Conservation (phyloP, 2,329 filamentous ascomycete genomes). For the Fusarium papillatum region DNA sequence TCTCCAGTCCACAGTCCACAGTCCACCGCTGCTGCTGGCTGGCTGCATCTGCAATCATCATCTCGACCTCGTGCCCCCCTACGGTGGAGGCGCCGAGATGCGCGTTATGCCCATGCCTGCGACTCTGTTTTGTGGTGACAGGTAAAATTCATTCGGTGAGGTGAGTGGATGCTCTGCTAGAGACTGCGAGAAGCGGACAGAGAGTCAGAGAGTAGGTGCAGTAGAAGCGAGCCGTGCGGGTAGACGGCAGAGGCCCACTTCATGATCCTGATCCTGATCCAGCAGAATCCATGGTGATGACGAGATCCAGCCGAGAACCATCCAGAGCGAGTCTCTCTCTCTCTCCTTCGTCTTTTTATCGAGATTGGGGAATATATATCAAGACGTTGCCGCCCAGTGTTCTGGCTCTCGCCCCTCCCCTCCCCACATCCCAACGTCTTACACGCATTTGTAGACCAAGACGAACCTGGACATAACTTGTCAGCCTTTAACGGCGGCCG, state of each 20-base stretch:
- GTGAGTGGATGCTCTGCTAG: conserved; percentile 24
- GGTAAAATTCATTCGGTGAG: background rate
- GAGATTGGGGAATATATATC: conserved; percentile 4
- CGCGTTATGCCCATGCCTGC: conserved; percentile 3
- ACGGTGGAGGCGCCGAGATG: conserved; percentile 3
- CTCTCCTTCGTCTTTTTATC: background rate
- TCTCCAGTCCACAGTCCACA: background rate
- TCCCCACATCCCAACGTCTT: conserved; percentile 20
- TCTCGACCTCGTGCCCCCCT: background rate
- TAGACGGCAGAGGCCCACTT: conserved; percentile 10
- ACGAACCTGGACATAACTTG: conserved; percentile 15
- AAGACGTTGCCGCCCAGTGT: background rate
- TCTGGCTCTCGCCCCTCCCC: conserved; percentile 7
- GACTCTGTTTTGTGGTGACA: conserved; percentile 25
- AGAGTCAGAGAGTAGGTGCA: background rate
- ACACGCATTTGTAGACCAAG: conserved; percentile 19
- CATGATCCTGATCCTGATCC: conserved; percentile 12
- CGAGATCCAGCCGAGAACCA: conserved; percentile 9
- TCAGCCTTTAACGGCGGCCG: background rate
- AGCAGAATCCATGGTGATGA: conserved; percentile 21
- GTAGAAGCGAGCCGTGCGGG: conserved; percentile 11
- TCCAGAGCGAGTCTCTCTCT: background rate
- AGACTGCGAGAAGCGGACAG: conserved; percentile 8
- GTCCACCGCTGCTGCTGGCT: background rate
- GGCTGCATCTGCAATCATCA: conserved; percentile 4